Base-by-base conservation (phyloP, 192 early-diverging fungal species). In the Coemansia sp. region DNA sequence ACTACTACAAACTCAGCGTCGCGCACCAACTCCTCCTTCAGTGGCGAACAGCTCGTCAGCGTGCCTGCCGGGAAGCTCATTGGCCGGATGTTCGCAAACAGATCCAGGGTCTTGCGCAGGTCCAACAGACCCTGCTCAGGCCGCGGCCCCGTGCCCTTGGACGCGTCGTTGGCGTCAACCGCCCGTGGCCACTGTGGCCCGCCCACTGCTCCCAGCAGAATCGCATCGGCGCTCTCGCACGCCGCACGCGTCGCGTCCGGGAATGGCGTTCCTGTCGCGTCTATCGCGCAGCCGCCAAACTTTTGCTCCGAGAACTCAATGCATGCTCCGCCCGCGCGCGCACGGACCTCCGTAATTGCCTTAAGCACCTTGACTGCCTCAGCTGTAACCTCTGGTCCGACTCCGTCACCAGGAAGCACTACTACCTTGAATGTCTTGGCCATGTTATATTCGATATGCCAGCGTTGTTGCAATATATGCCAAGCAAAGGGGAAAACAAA, bases 41-140 rank as follows among this genome's bases (percentile, higher is more conserved):
- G 82, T 21, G 97, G 97, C 19, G 94, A 96, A 70, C 87, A 82
- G 69, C 86, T 73, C 52, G 91, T 81, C 56, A 98, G 83, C 35
- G 92, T 82, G 17, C 90, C 85, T 17, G 90, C 92, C 15, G 94
- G 91, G 82, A 99, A 97, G 24, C 88, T 84, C 80, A 95, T 94
- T 15, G 97, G 97, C 52, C 97, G 87, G 72, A 99, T 88, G 84
- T 99, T 99, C 60, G 95, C 95, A 82, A 91, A 99, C 60, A 99
- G 83, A 54, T 96, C 90, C 41, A 99, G 87, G 11, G 84, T 83
- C 79, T 99, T 99, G 52, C 97, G 87, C 53, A 99, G 84, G 24
- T 90, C 91, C 27, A 99, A 85, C 47, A 99, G 76, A 27, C 95
- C 96, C 77, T 94, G 92, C 72, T 99, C 97, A 54, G 97, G 94